Conservation (phyloP, 345 rosid species). For the Syzygium grande region DNA sequence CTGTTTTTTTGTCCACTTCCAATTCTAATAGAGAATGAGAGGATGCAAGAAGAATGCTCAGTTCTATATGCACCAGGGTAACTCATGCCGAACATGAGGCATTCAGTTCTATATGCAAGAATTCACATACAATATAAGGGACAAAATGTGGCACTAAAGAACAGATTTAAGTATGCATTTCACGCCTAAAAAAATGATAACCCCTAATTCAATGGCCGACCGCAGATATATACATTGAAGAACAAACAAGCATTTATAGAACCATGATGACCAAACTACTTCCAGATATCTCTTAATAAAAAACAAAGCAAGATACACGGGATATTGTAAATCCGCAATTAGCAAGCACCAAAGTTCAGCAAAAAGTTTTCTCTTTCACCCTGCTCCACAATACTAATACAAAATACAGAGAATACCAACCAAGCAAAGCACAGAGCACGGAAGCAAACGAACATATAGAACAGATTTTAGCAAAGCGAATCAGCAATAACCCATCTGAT, state of each 20-base stretch:
- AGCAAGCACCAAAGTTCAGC: not conserved
- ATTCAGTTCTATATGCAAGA: not conserved
- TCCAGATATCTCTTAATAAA: not conserved
- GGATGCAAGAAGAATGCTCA: not conserved
- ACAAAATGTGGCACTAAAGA: not conserved
- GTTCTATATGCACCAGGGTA: not conserved
- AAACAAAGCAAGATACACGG: not conserved
- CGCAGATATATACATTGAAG: not conserved
- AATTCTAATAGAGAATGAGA: not conserved
- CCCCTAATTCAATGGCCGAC: not conserved
- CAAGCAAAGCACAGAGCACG: not conserved
- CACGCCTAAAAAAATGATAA: not conserved
- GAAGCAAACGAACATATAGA: not conserved
- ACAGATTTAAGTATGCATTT: not conserved
- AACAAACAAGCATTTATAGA: not conserved
- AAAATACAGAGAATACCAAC: not conserved
- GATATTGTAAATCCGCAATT: not conserved
- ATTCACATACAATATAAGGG: not conserved
- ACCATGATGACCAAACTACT: not conserved
- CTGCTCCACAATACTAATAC: not conserved
- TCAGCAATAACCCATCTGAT: not conserved
- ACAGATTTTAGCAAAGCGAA: not conserved
- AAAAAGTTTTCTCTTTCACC: not conserved
- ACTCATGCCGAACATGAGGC: not conserved
- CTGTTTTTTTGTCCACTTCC: not conserved